Evolutionary conservation across 2,329 filamentous ascomycete species (phyloP), one percentile per base, ranked within the genome.

Genomic region (Cladosporium phlei): DNA sequence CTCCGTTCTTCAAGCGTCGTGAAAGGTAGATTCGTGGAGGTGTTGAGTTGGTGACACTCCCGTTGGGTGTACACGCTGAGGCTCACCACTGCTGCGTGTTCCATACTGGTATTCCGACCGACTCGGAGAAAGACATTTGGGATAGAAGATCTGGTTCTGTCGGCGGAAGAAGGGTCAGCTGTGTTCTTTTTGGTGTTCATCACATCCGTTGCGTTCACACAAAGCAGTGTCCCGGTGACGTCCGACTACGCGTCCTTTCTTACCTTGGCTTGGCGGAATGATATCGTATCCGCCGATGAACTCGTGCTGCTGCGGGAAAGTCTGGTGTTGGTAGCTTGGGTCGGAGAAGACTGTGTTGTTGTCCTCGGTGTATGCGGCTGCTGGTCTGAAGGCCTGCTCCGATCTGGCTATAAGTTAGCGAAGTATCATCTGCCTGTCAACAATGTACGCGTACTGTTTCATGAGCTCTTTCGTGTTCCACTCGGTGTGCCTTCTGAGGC

Each of bases 401-500:
- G 42, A 45, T 4, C 42, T 45, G 17, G 47, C 20, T 9, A 20
- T 16, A 12, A 34, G 42, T 30, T 38, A 33, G 37, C n/a, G 20
- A n/a, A 14, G n/a, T 20, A n/a, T n/a, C n/a, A 25, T 4, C 10
- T 25, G 16, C 2, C 25, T 17, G 21, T 2, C 10, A 30, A 24
- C 11, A 10, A 32, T 39, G 35, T 44, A 12, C 7, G 58, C 67
- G 58, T 67, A 79, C 78, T 58, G 66, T 54, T 64, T 64, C 39
- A 80, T 66, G 5, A 80, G 60, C 1, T 67, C 60, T 0, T 70
- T 59, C 0, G 66, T 54, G 47, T 74, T 62, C 30, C 73, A 66
- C 4, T 73, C 61, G 1, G 60, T 51, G 62, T 95, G 89, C 57
- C 87, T 80, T 9, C 83, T 78, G 39, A 69, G 72, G 35, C 95